These are phyloP conservation scores for Aristolochia fimbriata DNA, from an alignment of 164 flowering plant genomes.

Conservation along the genomic window DNA sequence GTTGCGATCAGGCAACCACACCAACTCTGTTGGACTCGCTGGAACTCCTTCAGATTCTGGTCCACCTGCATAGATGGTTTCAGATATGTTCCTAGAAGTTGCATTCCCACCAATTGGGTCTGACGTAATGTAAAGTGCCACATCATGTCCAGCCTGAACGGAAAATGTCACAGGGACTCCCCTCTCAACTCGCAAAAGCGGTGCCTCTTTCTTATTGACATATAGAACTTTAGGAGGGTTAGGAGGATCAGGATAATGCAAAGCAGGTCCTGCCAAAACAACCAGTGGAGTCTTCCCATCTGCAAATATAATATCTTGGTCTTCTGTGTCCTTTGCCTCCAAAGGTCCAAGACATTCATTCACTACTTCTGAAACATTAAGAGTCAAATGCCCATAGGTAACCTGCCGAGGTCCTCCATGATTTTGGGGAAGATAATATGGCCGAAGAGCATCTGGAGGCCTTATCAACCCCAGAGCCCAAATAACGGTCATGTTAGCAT, in stretches of 20 bases:
- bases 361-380: slow-evolving; percentile 61
- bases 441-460: slow-evolving; percentile 75
- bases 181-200: slow-evolving; percentile 82
- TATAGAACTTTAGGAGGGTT: slow-evolving; percentile 78
- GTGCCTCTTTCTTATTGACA: slow-evolving; percentile 90
- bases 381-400: slow-evolving; percentile 48
- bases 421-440: slow-evolving; percentile 79
- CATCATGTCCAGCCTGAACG: slow-evolving; percentile 94
- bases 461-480: slow-evolving; percentile 91
- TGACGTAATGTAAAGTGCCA: slow-evolving; percentile 84
- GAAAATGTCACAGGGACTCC: slow-evolving; percentile 90
- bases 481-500: slow-evolving; percentile 58
- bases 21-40: slow-evolving; percentile 72
- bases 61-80: slow-evolving; percentile 83
- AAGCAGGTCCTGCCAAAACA: slow-evolving; percentile 50
- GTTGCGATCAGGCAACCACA: slow-evolving; percentile 85
- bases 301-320: slow-evolving; percentile 75
- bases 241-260: slow-evolving; percentile 87
- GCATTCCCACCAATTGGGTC: slow-evolving; percentile 94
- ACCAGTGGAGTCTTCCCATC: slow-evolving; percentile 65
- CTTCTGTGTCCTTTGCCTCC: slow-evolving; percentile 78
- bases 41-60: slow-evolving; percentile 76
- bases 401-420: slow-evolving; percentile 53
- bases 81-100: slow-evolving; percentile 59
- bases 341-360: slow-evolving; percentile 87